Evolutionary conservation across 768 basidiomycete genomes (phyloP).

Genomic region (Lyophyllum decastes): DNA sequence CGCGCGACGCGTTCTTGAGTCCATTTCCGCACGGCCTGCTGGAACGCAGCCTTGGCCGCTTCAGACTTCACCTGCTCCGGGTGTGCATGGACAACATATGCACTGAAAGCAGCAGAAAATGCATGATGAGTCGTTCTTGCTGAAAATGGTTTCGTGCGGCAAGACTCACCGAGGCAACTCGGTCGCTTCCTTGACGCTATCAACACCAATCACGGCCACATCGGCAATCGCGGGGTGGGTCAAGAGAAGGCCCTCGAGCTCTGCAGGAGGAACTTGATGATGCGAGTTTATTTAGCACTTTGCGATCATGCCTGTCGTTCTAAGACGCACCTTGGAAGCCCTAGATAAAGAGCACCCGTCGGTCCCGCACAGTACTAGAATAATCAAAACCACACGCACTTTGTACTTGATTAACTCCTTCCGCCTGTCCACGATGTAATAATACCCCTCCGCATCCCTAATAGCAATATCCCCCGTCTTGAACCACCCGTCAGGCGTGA

Average conservation of each 20-base stretch:
- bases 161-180: constrained; percentile 71
- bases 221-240: constrained; percentile 79
- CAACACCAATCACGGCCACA: constrained; percentile 78
- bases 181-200: constrained; percentile 66
- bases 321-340: constrained; percentile 68
- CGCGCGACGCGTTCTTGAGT: constrained; percentile 64
- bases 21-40: constrained; percentile 62
- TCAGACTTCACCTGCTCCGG: constrained; percentile 35
- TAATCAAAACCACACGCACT: constrained; percentile 23
- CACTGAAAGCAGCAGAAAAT: constrained; percentile 36
- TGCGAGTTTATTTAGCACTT: neutral
- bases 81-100: constrained; percentile 59
- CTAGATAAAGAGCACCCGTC: constrained; percentile 28
- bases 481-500: constrained; percentile 80
- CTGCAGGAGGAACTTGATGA: constrained; percentile 76
- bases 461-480: constrained; percentile 85
- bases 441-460: constrained; percentile 69
- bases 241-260: constrained; percentile 76
- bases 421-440: constrained; percentile 70
- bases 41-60: constrained; percentile 44
- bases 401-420: constrained; percentile 83
- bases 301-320: neutral
- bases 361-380: neutral
- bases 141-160: neutral
- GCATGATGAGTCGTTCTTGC: neutral